phyloP scores from a whole-genome alignment of 1,284 basidiomycete genomes.

The Heterobasidion parviporum region DNA sequence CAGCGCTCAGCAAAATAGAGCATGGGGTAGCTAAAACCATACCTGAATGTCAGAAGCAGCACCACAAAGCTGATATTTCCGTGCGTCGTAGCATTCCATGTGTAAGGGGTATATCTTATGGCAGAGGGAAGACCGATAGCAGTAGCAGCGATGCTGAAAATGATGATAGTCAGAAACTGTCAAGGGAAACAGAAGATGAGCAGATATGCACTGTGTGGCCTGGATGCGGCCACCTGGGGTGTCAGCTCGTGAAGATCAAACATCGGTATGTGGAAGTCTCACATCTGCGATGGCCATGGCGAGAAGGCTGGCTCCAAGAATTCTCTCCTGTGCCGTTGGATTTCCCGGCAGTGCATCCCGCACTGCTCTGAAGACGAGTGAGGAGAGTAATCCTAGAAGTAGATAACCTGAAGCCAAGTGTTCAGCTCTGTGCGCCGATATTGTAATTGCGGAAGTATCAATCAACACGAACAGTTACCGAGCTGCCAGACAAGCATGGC shows the following conservation, averaged over 20 bases:
- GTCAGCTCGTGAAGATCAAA: conserved; percentile 17
- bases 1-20: background rate
- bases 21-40: conserved; percentile 7
- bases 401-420: conserved; percentile 46
- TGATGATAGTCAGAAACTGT: background rate
- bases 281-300: conserved; percentile 71
- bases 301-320: conserved; percentile 54
- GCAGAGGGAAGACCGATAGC: conserved; percentile 49
- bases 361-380: conserved; percentile 63
- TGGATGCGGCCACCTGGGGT: conserved; percentile 13
- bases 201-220: conserved; percentile 48
- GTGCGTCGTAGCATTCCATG: conserved; percentile 68
- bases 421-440: background rate
- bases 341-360: conserved; percentile 53
- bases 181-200: background rate
- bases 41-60: conserved; percentile 52
- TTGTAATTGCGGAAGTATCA: background rate
- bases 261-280: conserved; percentile 19
- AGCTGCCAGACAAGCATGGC: conserved; percentile 69
- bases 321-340: conserved; percentile 58
- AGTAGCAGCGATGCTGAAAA: conserved; percentile 45
- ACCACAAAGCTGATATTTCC: conserved; percentile 64
- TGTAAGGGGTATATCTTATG: conserved; percentile 38
- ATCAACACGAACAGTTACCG: conserved; percentile 46
- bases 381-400: conserved; percentile 57